Conservation (phyloP, 2,329 filamentous ascomycete species). For the Didymella glomerata region DNA sequence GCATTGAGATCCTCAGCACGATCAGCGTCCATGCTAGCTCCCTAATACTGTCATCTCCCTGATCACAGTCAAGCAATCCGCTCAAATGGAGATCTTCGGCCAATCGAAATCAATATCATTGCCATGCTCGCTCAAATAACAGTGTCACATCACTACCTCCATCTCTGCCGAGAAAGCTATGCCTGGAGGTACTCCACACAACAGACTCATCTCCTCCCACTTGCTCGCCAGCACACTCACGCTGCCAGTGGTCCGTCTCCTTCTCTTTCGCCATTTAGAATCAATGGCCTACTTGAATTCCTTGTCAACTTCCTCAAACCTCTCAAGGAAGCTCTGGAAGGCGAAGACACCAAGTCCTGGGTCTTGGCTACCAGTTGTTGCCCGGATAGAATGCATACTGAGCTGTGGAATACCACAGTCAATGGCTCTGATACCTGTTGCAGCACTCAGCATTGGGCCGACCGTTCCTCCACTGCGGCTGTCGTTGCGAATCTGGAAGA, state of each 20-base stretch:
- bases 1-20: no score
- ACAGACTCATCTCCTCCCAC: conserved; percentile 11
- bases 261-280: background rate
- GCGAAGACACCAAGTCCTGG: conserved; percentile 87
- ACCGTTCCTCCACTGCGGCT: conserved; percentile 89
- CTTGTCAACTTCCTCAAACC: conserved; percentile 82
- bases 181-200: background rate
- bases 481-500: conserved; percentile 96
- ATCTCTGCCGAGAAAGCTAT: background rate
- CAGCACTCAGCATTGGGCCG: conserved; percentile 85
- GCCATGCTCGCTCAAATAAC: background rate
- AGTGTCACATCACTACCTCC: background rate
- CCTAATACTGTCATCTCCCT: no score
- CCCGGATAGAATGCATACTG: conserved; percentile 92
- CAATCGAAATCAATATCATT: background rate
- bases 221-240: background rate
- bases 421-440: conserved; percentile 81
- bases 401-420: conserved; percentile 91
- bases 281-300: conserved; percentile 67
- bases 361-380: conserved; percentile 85
- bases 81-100: background rate
- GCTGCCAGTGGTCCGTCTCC: background rate
- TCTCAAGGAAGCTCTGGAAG: conserved; percentile 88
- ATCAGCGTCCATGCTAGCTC: no score
- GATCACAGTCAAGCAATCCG: background rate